These are phyloP conservation scores for Hirschfeldia incana DNA, from an alignment of 345 rosid genomes.

Conservation along the genomic window DNA sequence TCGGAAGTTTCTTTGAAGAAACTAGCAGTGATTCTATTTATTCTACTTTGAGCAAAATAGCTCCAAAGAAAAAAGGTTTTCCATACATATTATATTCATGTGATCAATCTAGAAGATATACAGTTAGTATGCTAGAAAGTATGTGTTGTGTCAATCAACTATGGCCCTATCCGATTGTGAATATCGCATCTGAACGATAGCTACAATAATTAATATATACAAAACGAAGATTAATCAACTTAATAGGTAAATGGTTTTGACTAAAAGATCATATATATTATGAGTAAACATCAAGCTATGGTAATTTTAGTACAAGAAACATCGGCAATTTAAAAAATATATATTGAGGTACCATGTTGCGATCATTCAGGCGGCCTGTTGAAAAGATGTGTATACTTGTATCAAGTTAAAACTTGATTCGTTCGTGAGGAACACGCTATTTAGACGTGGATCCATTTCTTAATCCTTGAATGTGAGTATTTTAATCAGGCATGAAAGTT, in stretches of 20 bases:
- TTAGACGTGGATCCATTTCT: slow-evolving; percentile 4
- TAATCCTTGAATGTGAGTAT: neutral
- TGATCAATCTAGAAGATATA: neutral
- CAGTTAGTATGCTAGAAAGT: neutral
- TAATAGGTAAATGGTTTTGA: too few relatives aligned
- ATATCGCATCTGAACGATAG: neutral
- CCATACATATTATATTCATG: neutral
- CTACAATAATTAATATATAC: too few relatives aligned
- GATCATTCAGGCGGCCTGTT: neutral
- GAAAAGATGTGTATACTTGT: neutral
- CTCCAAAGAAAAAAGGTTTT: neutral
- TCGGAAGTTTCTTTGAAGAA: neutral
- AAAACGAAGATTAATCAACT: too few relatives aligned
- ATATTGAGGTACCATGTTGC: neutral
- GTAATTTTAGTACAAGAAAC: neutral
- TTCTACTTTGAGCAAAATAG: neutral
- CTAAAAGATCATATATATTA: too few relatives aligned
- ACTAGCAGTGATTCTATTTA: neutral
- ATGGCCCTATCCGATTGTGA: neutral
- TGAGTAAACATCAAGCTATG: neutral
- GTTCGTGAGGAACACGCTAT: neutral
- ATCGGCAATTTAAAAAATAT: neutral
- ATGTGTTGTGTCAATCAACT: neutral
- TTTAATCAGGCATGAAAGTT: neutral
- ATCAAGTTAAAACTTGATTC: neutral